Evolutionary conservation across 768 basidiomycete species (phyloP).

Genomic region (Lactarius indigo): DNA sequence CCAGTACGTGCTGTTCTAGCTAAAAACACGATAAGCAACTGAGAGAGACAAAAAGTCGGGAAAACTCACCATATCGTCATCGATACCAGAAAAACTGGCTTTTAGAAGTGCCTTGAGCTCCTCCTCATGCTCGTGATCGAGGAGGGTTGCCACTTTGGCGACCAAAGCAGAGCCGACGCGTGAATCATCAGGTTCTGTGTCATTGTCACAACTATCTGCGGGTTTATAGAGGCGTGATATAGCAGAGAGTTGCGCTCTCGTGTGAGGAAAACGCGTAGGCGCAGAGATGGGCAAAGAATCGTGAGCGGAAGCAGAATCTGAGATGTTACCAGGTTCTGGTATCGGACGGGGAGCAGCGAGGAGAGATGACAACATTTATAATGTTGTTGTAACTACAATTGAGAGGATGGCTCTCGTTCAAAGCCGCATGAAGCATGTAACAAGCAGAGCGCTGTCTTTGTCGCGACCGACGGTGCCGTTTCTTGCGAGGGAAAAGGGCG

Average conservation of each 20-base stretch:
- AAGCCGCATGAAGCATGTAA: slow-evolving; percentile 27
- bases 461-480: slow-evolving; percentile 5
- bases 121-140: slow-evolving; percentile 84
- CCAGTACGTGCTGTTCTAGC: slow-evolving; percentile 86
- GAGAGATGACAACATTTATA: slow-evolving; percentile 26
- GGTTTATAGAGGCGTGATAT: slow-evolving; percentile 72
- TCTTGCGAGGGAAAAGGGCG: background rate
- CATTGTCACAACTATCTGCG: slow-evolving; percentile 53
- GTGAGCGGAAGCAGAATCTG: slow-evolving; percentile 20
- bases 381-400: slow-evolving; percentile 22
- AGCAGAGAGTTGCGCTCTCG: slow-evolving; percentile 72
- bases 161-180: slow-evolving; percentile 61
- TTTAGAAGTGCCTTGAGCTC: slow-evolving; percentile 74
- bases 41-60: background rate
- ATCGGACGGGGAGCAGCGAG: slow-evolving; percentile 23
- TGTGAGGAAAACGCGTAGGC: slow-evolving; percentile 66
- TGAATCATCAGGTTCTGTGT: slow-evolving; percentile 51
- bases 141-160: slow-evolving; percentile 63
- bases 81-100: slow-evolving; percentile 55
- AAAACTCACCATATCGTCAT: slow-evolving; percentile 60
- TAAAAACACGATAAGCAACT: slow-evolving; percentile 32
- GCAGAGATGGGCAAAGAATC: slow-evolving; percentile 10
- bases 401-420: slow-evolving; percentile 28
- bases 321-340: slow-evolving; percentile 21
- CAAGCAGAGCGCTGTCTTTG: slow-evolving; percentile 13